Percentiles rank a stretch among this genome's conserved stretches.
These are phyloP conservation scores for Apiospora arundinis DNA, from an alignment of 2,329 filamentous ascomycete genomes.

Conservation along the genomic window DNA sequence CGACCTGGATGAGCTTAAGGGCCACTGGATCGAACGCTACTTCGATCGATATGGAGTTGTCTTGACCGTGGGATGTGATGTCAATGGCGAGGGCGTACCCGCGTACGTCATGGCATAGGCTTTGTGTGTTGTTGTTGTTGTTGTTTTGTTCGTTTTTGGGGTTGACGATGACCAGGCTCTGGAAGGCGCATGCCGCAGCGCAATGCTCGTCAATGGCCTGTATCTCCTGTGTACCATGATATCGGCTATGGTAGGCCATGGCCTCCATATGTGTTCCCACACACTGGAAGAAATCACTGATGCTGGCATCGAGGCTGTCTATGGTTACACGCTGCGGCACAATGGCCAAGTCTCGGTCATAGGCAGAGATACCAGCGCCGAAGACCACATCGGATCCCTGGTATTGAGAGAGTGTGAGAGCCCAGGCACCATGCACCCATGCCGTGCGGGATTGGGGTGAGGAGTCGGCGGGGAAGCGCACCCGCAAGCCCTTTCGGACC, in stretches of 20 bases:
- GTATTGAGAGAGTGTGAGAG: constrained; percentile 8
- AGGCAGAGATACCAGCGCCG: neutral
- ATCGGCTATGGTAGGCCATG: neutral
- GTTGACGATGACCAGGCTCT: neutral
- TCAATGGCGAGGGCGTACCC: neutral
- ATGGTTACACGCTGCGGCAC: constrained; percentile 8
- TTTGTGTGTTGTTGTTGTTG: neutral
- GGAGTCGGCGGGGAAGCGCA: neutral
- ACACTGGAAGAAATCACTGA: neutral
- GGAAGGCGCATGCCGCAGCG: neutral
- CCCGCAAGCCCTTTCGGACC: neutral
- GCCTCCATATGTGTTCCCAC: neutral
- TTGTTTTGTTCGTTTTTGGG: neutral
- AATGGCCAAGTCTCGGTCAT: neutral
- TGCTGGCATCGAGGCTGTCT: neutral
- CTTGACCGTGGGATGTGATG: neutral
- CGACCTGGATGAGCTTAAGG: neutral
- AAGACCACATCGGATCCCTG: constrained; percentile 5
- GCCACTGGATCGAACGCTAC: neutral
- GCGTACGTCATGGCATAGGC: neutral
- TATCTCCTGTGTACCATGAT: neutral
- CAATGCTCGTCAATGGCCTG: neutral
- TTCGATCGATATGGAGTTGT: neutral
- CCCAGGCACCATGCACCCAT: neutral
- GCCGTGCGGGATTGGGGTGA: neutral